Evolutionary conservation across 805 yeast genomes (phyloP).

Genomic region (Lipomyces starkeyi): DNA sequence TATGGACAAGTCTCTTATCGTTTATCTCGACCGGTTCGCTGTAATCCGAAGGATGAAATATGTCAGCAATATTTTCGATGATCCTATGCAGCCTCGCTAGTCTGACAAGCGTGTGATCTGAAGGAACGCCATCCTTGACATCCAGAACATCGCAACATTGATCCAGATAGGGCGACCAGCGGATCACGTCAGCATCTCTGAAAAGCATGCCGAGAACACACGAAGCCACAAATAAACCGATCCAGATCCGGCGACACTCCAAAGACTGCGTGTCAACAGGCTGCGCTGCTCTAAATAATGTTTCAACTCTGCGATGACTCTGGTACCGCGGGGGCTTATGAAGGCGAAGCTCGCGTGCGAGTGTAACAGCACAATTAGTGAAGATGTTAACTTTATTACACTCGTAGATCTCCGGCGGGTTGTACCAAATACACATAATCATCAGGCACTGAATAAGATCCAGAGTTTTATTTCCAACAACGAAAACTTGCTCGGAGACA

Average conservation of each 20-base stretch:
- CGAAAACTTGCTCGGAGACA: constrained; percentile 63
- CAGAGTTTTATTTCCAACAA: constrained; percentile 70
- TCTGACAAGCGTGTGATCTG: constrained; percentile 8
- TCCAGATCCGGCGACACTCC: constrained; percentile 59
- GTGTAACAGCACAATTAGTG: constrained; percentile 64
- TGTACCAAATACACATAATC: constrained; percentile 76
- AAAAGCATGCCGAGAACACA: constrained; percentile 69
- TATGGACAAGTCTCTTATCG: constrained; percentile 6
- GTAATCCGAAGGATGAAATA: constrained; percentile 18
- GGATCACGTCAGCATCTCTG: constrained; percentile 61
- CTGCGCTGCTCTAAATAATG: constrained; percentile 39
- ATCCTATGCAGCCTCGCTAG: constrained; percentile 17
- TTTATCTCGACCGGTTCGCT: constrained; percentile 18
- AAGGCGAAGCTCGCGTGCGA: constrained; percentile 79
- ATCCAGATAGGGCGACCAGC: constrained; percentile 59
- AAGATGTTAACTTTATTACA: constrained; percentile 78
- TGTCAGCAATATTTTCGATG: constrained; percentile 6
- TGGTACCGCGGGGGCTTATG: constrained; percentile 54
- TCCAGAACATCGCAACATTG: constrained; percentile 62
- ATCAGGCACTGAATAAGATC: constrained; percentile 70
- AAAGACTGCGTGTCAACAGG: constrained; percentile 50
- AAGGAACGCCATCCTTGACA: constrained; percentile 10
- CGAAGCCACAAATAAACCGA: constrained; percentile 65
- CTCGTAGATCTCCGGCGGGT: constrained; percentile 79
- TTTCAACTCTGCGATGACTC: constrained; percentile 7